Base-by-base conservation (phyloP, 805 yeast genomes). In the Ogataea trehalophila region DNA sequence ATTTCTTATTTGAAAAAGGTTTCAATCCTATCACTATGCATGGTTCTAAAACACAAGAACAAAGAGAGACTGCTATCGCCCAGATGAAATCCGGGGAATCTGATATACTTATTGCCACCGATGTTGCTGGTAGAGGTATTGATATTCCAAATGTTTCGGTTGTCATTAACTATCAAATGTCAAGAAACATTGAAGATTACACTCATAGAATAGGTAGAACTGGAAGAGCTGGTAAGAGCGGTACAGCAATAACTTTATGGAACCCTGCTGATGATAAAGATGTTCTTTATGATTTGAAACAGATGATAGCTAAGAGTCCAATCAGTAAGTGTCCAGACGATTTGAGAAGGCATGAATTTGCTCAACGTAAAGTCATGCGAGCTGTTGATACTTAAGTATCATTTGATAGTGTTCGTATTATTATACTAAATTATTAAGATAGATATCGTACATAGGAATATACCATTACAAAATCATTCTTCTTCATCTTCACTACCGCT, bases 201-300 rank as follows among this genome's bases (percentile, higher is more conserved):
- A 79, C 92, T 17, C 99, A 92, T 67, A 76, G 98, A 61, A 85
- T 92, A 43, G 99, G 99, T 48, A 81, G 99, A 68, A 92, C 99
- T 0, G 99, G 98, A 36, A 79, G 99, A 65, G 97, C 96, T 0
- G 98, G 97, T 0, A 80, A 78, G 41, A 62, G 62, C 6, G 99
- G 99, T 40, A 72, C 76, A 9, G 85, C 96, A 5, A 71, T 83
- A 13, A 85, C 97, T 0, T 86, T 87, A 53, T 63, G 90, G 52
- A 80, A 78, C 46, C 75, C 74, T 13, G 48, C 48, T 6, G 74
- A 73, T 4, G 91, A 85, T 55, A 64, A 67, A 14, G 76, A 69
- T 1, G 67, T 81, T 1, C 72, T 85, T 45, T 63, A 66, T 45
- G 83, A 76, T 52, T 63, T 83, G 58, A 71, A 72, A 60, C 68